A percentile compares a stretch with the other conserved stretches of the same genome.
These are phyloP conservation scores for Teratosphaeria destructans DNA, from an alignment of 2,329 filamentous ascomycete species.

Conservation along the genomic window DNA sequence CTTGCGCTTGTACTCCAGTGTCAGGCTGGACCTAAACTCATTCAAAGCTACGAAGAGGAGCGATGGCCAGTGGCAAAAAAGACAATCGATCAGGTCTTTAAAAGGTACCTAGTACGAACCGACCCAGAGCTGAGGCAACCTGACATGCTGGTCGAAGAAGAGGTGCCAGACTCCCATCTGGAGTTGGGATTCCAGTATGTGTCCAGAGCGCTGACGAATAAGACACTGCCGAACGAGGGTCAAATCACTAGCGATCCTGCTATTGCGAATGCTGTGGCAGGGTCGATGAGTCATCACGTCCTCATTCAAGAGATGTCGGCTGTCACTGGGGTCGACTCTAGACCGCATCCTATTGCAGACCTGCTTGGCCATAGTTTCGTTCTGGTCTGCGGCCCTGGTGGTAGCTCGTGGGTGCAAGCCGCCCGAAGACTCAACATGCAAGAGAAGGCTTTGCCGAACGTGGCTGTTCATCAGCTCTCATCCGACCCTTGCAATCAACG, in stretches of 20 bases:
- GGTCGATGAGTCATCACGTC: conserved; percentile 7
- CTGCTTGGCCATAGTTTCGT: conserved; percentile 5
- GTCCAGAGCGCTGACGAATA: conserved; percentile 4
- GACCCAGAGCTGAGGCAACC: conserved; percentile 6
- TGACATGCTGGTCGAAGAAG: conserved; percentile 7
- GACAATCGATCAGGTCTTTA: conserved; percentile 8
- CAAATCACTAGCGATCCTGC: conserved; percentile 4
- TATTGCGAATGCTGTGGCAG: conserved; percentile 4
- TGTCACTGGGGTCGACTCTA: neutral
- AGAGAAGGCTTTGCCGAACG: neutral
- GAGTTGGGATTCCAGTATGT: conserved; percentile 9
- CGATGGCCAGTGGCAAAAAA: conserved; percentile 7
- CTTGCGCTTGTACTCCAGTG: conserved; percentile 9
- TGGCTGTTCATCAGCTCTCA: neutral
- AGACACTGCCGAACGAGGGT: neutral
- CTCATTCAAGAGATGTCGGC: neutral
- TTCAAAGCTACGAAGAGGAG: conserved; percentile 6
- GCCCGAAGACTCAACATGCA: neutral
- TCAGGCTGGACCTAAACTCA: conserved; percentile 3
- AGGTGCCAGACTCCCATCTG: conserved; percentile 7
- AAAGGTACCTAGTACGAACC: conserved; percentile 5
- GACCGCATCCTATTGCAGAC: conserved; percentile 5
- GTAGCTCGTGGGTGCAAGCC: conserved; percentile 2
- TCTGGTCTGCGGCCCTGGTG: conserved; percentile 3
- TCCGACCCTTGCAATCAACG: neutral